Evolutionary conservation across 805 yeast species (phyloP).

Genomic region (Candida tallmaniae): DNA sequence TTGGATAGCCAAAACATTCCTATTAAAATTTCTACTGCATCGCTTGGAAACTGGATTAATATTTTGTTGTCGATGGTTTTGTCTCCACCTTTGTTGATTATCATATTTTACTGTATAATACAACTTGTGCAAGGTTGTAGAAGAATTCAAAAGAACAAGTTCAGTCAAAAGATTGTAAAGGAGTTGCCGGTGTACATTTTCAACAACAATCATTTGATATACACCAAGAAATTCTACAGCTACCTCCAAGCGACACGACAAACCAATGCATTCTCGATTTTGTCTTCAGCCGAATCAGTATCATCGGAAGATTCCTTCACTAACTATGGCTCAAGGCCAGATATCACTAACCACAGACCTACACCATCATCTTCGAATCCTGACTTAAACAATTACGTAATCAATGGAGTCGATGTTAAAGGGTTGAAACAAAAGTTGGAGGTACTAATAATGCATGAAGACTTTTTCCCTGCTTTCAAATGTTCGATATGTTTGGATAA

Average conservation of each 20-base stretch:
- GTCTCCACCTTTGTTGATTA: constrained; percentile 38
- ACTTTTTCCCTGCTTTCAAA: constrained; percentile 43
- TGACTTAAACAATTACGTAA: constrained; percentile 23
- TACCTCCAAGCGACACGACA: constrained; percentile 32
- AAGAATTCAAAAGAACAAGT: constrained; percentile 20
- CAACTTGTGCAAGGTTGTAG: constrained; percentile 25
- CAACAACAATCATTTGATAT: constrained; percentile 31
- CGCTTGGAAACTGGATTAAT: constrained; percentile 35
- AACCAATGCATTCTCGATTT: constrained; percentile 6
- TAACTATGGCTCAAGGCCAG: constrained; percentile 1
- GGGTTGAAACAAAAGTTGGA: constrained; percentile 14
- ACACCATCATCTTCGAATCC: constrained; percentile 6
- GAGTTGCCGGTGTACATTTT: constrained; percentile 36
- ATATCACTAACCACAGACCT: constrained; percentile 1
- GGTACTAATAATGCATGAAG: constrained; percentile 25
- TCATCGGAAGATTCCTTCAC: constrained; percentile 1
- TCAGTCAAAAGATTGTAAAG: constrained; percentile 29
- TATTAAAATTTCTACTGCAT: constrained; percentile 26
- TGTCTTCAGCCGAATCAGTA: constrained; percentile 3
- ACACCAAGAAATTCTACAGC: constrained; percentile 18
- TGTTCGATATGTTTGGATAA: constrained; percentile 59
- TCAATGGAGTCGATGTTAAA: constrained; percentile 39
- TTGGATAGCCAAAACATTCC: constrained; percentile 7
- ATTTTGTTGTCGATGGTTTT: constrained; percentile 37
- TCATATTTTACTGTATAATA: constrained; percentile 29